Conservation (phyloP, 148 eudicot genomes). For the Silene latifolia region DNA sequence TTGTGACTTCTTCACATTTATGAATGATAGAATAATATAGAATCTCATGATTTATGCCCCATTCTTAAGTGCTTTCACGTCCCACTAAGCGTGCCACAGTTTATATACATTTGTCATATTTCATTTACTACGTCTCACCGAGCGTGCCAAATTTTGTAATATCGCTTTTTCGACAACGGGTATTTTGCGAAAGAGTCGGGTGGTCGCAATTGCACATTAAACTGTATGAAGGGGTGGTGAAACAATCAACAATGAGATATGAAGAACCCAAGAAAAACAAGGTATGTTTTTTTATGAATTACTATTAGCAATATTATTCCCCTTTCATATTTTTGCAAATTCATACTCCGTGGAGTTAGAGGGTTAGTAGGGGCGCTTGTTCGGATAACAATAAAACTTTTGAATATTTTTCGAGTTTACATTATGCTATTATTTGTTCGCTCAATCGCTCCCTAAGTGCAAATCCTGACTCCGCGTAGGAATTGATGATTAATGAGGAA, state of each 20-base stretch:
- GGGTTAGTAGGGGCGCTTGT: too few species aligned
- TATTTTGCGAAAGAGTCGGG: slow-evolving; percentile 2
- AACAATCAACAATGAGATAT: slow-evolving; percentile 89
- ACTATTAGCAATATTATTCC: too few species aligned
- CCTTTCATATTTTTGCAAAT: too few species aligned
- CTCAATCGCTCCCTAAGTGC: too few species aligned
- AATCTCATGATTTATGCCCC: background rate
- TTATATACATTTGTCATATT: background rate
- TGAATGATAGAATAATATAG: background rate
- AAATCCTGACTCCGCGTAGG: background rate
- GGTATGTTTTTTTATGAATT: slow-evolving; percentile 31
- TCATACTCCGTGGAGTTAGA: too few species aligned
- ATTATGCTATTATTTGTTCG: too few species aligned
- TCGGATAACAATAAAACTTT: too few species aligned
- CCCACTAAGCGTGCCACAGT: background rate
- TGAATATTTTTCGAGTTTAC: too few species aligned
- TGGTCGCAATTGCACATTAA: background rate
- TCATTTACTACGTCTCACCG: background rate
- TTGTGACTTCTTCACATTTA: background rate
- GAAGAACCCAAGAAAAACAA: slow-evolving; percentile 77
- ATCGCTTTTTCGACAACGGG: background rate
- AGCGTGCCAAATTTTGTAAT: slow-evolving; percentile 7
- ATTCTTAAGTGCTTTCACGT: background rate
- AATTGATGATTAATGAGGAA: background rate
- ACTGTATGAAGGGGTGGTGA: slow-evolving; percentile 61